phyloP scores from a whole-genome alignment of 805 yeast species.

The fission yeast (Schizosaccharomyces pombe) region DNA sequence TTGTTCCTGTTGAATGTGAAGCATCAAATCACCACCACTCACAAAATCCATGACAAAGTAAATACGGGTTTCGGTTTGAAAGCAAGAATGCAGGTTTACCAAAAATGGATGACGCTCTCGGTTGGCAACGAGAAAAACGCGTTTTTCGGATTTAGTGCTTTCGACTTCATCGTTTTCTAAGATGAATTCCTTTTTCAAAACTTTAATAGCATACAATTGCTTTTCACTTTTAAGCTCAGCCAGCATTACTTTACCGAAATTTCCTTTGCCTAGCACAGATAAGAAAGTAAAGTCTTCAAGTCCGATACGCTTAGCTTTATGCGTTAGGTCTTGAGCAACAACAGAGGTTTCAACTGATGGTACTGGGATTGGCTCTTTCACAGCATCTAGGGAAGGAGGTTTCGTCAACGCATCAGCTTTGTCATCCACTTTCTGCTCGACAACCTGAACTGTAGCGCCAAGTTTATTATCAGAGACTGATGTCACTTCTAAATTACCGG shows the following conservation, averaged over 20 bases:
- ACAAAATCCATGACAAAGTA: constrained; percentile 97
- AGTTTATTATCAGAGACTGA: too few relatives aligned
- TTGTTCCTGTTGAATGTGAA: constrained; percentile 89
- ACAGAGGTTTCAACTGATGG: background rate
- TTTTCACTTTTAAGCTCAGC: constrained; percentile 76
- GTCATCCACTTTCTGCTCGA: too few relatives aligned
- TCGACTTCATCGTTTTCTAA: constrained; percentile 91
- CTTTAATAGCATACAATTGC: constrained; percentile 81
- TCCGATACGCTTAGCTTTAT: constrained; percentile 26
- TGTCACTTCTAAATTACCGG: background rate
- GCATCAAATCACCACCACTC: constrained; percentile 96
- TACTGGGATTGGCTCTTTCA: too few relatives aligned
- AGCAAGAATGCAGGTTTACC: constrained; percentile 74
- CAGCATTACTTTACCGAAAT: constrained; percentile 93
- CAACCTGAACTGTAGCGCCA: too few relatives aligned
- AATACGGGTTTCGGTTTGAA: constrained; percentile 91
- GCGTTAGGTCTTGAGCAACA: background rate
- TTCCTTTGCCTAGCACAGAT: constrained; percentile 93
- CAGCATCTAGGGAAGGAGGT: too few relatives aligned
- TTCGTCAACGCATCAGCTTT: too few relatives aligned
- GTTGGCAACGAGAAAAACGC: constrained; percentile 67
- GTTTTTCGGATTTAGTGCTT: constrained; percentile 79
- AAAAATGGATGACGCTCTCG: constrained; percentile 81
- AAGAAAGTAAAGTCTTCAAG: constrained; percentile 83
- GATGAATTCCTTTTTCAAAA: constrained; percentile 82